Conservation (phyloP, 2,329 filamentous ascomycete species). For the Didymella lethalis region DNA sequence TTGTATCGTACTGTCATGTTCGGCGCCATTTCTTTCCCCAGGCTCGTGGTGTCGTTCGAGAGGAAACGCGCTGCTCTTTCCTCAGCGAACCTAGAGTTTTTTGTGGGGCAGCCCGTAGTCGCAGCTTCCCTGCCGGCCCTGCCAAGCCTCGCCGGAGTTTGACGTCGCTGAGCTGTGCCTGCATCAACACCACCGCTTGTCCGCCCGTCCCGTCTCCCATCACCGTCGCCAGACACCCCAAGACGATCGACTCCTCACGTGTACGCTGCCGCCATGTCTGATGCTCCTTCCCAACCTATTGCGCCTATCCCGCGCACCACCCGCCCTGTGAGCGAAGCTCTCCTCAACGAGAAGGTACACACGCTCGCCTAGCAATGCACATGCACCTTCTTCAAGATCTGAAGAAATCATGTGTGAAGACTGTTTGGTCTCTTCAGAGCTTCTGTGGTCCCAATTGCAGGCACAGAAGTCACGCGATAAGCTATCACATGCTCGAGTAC, state of each 20-base stretch:
- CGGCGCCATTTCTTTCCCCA: constrained; percentile 36
- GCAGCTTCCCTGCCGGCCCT: constrained; percentile 21
- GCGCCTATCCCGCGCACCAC: constrained; percentile 72
- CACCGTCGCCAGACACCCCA: constrained; percentile 30
- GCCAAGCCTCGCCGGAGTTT: constrained; percentile 35
- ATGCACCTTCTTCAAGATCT: neutral
- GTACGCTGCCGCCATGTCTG: constrained; percentile 60
- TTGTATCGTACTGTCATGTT: constrained; percentile 24
- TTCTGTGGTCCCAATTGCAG: constrained; percentile 9
- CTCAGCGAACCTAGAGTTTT: constrained; percentile 24
- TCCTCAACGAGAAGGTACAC: constrained; percentile 97
- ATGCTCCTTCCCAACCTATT: constrained; percentile 62
- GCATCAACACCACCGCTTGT: constrained; percentile 37
- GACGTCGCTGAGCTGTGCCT: constrained; percentile 34
- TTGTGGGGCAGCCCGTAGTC: constrained; percentile 8
- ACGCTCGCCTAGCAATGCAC: constrained; percentile 4
- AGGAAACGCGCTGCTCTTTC: constrained; percentile 35
- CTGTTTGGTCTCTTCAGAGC: neutral
- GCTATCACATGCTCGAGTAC: constrained; percentile 14
- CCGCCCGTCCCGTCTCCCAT: constrained; percentile 16
- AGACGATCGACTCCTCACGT: constrained; percentile 41
- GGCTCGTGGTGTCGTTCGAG: constrained; percentile 20
- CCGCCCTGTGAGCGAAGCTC: constrained; percentile 91
- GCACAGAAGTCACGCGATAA: constrained; percentile 24
- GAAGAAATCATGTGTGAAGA: neutral